These are phyloP conservation scores for Hymenoscyphus scutula DNA, from an alignment of 2,329 filamentous ascomycete genomes.

Conservation along the genomic window DNA sequence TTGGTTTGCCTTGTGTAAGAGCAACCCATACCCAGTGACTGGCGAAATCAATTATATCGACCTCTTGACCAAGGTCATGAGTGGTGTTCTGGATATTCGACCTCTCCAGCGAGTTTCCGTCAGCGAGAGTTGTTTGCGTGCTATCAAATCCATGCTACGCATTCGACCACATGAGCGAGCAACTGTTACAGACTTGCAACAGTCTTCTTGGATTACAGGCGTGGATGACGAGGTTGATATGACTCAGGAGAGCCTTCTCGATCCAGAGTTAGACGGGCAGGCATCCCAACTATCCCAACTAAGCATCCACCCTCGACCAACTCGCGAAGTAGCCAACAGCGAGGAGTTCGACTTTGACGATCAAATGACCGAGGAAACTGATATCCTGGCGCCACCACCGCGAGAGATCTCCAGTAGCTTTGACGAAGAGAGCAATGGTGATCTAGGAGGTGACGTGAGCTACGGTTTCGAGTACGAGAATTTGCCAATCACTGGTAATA, in stretches of 20 bases:
- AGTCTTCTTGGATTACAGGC: slow-evolving; percentile 68
- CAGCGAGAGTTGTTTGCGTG: slow-evolving; percentile 67
- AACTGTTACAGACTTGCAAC: slow-evolving; percentile 66
- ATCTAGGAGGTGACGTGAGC: background rate
- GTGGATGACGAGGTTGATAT: slow-evolving; percentile 23
- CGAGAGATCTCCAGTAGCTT: slow-evolving; percentile 34
- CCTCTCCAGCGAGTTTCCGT: slow-evolving; percentile 59
- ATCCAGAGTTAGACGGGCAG: slow-evolving; percentile 26
- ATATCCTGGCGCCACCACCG: slow-evolving; percentile 19
- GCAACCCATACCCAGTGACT: slow-evolving; percentile 74
- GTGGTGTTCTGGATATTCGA: slow-evolving; percentile 62
- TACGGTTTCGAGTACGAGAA: slow-evolving; percentile 12
- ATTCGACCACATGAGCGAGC: slow-evolving; percentile 76
- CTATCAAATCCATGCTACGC: slow-evolving; percentile 76
- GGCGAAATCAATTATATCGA: slow-evolving; percentile 70
- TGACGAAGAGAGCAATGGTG: slow-evolving; percentile 20
- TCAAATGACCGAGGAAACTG: slow-evolving; percentile 25
- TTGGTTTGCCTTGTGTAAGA: slow-evolving; percentile 78
- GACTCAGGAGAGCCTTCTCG: slow-evolving; percentile 24
- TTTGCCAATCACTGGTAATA: slow-evolving; percentile 13
- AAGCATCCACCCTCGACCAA: slow-evolving; percentile 26
- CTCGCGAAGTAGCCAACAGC: slow-evolving; percentile 20
- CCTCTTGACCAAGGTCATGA: slow-evolving; percentile 86
- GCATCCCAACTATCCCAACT: slow-evolving; percentile 35
- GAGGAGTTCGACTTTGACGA: slow-evolving; percentile 23